Base-by-base conservation (phyloP, 2,329 filamentous ascomycete genomes). In the Fusarium praegraminearum region DNA sequence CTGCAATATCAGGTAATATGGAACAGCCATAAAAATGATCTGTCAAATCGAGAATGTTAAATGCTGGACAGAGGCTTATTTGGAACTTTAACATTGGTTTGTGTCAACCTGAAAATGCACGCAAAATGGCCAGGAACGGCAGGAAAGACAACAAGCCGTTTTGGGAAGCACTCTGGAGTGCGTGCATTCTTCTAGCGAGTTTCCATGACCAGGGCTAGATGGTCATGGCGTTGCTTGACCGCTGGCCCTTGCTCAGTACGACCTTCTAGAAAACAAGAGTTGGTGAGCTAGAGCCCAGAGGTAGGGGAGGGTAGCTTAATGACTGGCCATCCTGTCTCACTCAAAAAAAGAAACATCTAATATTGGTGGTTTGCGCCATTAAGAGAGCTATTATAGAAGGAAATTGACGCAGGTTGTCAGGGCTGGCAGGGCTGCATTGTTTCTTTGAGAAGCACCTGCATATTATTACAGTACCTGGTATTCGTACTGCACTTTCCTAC, bases 111-210 rank as follows among this genome's bases (percentile, higher is more conserved):
- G 46, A 36, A 58, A 57, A 57, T 45, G 49, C 49, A 51, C 18
- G 28, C 28, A 35, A 20, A 51, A 51, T 24, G 22, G 18, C 15
- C 24, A 28, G 24, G 33, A 20, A 40, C 15, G 16, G 18, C 40
- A 18, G 28, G 49, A 28, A 18, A 18, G 33, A 28, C 32, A 51
- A 57, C 38, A 51, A 58, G n/a, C 38, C 61, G 40, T 32, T 55
- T 51, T 40, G 53, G 60, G 67, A 70, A 70, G 61, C 64, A 74
- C 61, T 67, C 66, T 70, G 55, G 65, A 49, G 53, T 62, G 68
- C 49, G 53, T 63, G 64, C 63, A 63, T 57, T 67, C 59, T 75
- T 75, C 73, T 75, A 74, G 73, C 65, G 73, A 69, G 70, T 63
- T 75, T 75, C 73, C 59, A 75, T 46, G 59, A 69, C 71, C 55